A percentile compares a stretch with the other conserved stretches of the same genome.
Conservation (phyloP, 768 basidiomycete species). For the Kwoniella sp. region DNA sequence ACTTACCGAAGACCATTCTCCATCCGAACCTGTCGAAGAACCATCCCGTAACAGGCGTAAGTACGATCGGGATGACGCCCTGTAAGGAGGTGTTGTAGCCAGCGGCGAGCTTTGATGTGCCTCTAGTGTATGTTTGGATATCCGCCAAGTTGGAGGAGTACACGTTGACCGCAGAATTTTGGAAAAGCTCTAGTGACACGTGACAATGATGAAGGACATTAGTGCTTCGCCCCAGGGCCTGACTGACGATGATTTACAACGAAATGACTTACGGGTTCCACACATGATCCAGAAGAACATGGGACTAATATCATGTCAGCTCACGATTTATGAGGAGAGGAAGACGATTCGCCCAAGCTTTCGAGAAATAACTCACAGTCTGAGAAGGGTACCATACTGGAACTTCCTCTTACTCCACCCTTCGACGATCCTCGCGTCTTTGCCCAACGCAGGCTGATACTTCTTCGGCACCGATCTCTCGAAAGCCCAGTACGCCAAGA, state of each 20-base stretch:
- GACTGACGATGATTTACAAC: no score
- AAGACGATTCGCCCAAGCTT: no score
- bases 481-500: slow-evolving; percentile 44
- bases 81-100: slow-evolving; percentile 53
- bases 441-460: slow-evolving; percentile 40
- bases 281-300: slow-evolving; percentile 49
- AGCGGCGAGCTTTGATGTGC: slow-evolving; percentile 50
- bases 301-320: slow-evolving; percentile 27
- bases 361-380: slow-evolving; percentile 25
- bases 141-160: slow-evolving; percentile 54
- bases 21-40: slow-evolving; percentile 53
- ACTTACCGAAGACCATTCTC: slow-evolving; percentile 45
- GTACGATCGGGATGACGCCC: slow-evolving; percentile 52
- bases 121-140: slow-evolving; percentile 46
- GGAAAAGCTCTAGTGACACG: slow-evolving; percentile 39
- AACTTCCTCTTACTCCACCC: slow-evolving; percentile 29
- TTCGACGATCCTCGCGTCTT: slow-evolving; percentile 29
- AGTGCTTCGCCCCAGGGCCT: no score
- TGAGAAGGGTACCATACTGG: slow-evolving; percentile 20
- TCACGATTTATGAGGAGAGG: not conserved
- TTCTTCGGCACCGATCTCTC: slow-evolving; percentile 40
- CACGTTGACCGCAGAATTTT: slow-evolving; percentile 44
- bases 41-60: slow-evolving; percentile 49
- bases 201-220: no score
- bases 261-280: slow-evolving; percentile 34